phyloP scores from a whole-genome alignment of 352 stramenopile genomes.

The Phytophthora sansomeana region DNA sequence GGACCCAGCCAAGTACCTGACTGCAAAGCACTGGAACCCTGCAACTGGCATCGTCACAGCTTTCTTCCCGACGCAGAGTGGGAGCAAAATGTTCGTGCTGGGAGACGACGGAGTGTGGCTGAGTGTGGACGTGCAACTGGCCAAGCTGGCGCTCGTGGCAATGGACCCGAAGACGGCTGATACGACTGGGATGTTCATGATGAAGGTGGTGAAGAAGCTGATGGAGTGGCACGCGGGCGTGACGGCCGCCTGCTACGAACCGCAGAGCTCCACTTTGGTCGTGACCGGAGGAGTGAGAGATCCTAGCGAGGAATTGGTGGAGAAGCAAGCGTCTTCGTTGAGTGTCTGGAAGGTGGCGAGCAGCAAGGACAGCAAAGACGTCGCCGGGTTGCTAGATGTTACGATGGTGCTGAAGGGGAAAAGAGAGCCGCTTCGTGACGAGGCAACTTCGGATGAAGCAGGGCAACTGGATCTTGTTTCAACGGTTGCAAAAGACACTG shows the following conservation, averaged over 20 bases:
- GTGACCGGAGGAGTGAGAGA: conserved; percentile 63
- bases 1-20: conserved; percentile 41
- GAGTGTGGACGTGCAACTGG: conserved; percentile 55
- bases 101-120: conserved; percentile 51
- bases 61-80: conserved; percentile 52
- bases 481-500: conserved; percentile 10
- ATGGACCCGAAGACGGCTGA: conserved; percentile 30
- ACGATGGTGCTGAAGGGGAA: conserved; percentile 63
- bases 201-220: conserved; percentile 53
- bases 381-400: conserved; percentile 68
- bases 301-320: conserved; percentile 58
- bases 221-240: conserved; percentile 70
- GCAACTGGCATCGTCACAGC: conserved; percentile 37
- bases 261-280: conserved; percentile 48
- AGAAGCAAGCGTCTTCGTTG: conserved; percentile 61
- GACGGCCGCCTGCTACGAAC: conserved; percentile 54
- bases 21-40: conserved; percentile 53
- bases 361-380: conserved; percentile 43
- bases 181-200: conserved; percentile 37
- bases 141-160: conserved; percentile 52
- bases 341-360: conserved; percentile 66
- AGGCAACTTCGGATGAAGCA: conserved; percentile 1
- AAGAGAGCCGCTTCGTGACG: conserved; percentile 2
- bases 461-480: not conserved
- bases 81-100: conserved; percentile 53